Evolutionary conservation across 352 stramenopile species (phyloP).

Genomic region (Thraustochytrium striatum): DNA sequence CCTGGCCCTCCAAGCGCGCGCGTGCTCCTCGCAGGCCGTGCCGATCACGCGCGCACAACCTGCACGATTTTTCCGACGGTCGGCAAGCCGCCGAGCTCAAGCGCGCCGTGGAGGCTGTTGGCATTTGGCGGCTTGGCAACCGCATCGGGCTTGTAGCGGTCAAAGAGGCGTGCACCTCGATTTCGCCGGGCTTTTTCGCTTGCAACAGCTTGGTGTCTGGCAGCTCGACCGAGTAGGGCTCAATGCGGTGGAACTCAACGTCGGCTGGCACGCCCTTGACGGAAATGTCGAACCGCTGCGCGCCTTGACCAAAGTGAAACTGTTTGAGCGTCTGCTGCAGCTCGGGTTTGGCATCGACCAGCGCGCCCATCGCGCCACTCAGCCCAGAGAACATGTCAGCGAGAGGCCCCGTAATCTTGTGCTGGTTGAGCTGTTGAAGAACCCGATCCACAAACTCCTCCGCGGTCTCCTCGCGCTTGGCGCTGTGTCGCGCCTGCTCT

Average conservation of each 20-base stretch:
- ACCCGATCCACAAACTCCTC: constrained; percentile 4
- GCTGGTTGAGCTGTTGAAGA: not conserved
- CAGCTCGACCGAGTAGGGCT: not conserved
- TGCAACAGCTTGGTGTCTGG: not conserved
- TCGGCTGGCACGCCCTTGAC: not conserved
- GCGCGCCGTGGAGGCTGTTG: not conserved
- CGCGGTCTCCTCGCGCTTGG: not conserved
- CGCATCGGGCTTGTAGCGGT: not conserved
- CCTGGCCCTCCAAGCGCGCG: not conserved
- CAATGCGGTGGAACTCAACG: not conserved
- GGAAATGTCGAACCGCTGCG: constrained; percentile 2
- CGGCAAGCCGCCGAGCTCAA: not conserved
- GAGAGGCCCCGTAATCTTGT: not conserved
- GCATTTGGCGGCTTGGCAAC: not conserved
- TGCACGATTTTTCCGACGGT: not conserved
- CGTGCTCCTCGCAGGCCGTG: not conserved
- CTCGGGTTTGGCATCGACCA: constrained; percentile 1
- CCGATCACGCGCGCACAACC: not conserved
- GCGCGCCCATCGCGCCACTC: not conserved
- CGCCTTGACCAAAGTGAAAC: constrained; percentile 18
- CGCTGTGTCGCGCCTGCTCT: too few species aligned
- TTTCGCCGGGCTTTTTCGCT: not conserved
- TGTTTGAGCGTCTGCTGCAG: constrained; percentile 17
- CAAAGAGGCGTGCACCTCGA: constrained; percentile 3
- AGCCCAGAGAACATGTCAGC: constrained; percentile 15